Evolutionary conservation across 495 filamentous ascomycete species (phyloP).

Genomic region (Penicillium desertorum): DNA sequence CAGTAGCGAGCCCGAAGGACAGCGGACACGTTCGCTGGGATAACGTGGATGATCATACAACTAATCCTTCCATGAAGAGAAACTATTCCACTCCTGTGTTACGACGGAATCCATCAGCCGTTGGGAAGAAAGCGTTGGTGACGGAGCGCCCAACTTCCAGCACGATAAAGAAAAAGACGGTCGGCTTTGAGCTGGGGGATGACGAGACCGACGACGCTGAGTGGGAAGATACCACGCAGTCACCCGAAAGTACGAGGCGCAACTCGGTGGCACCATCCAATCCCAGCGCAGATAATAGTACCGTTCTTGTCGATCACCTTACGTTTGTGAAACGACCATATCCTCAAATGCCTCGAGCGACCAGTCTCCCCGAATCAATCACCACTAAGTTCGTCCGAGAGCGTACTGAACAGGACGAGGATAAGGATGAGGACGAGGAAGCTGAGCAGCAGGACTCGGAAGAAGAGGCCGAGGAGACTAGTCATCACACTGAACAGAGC

Average conservation of each 20-base stretch:
- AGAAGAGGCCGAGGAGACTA: constrained; percentile 27
- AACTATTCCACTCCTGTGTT: constrained; percentile 48
- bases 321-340: constrained; percentile 51
- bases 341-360: constrained; percentile 45
- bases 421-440: constrained; percentile 25
- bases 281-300: constrained; percentile 41
- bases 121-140: constrained; percentile 41
- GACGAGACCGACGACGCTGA: constrained; percentile 48
- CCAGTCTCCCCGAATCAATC: constrained; percentile 47
- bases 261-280: constrained; percentile 46
- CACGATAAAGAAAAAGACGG: constrained; percentile 47
- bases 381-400: constrained; percentile 35
- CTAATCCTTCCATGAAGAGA: constrained; percentile 42
- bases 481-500: constrained; percentile 29
- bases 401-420: constrained; percentile 19
- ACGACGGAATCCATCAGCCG: constrained; percentile 36
- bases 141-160: constrained; percentile 41
- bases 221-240: constrained; percentile 55
- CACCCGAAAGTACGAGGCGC: constrained; percentile 49
- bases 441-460: constrained; percentile 14
- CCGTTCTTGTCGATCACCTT: constrained; percentile 46
- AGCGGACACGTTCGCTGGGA: constrained; percentile 45
- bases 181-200: constrained; percentile 50
- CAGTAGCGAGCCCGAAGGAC: constrained; percentile 42
- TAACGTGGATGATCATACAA: constrained; percentile 35